Conservation (phyloP, 2,329 filamentous ascomycete species). For the Sporothrix brunneoviolacea region DNA sequence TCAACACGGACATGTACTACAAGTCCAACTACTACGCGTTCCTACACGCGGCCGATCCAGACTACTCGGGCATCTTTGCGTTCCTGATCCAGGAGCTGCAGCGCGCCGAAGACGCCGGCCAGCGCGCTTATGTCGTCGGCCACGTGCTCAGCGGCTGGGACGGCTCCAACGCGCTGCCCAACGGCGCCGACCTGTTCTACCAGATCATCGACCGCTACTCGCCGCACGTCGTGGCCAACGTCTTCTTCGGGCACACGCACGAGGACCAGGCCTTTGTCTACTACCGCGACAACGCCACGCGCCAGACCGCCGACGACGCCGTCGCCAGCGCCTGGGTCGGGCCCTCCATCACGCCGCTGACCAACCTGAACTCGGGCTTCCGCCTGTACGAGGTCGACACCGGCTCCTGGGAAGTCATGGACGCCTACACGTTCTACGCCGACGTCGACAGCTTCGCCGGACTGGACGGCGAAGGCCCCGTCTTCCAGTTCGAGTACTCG, state of each 20-base stretch:
- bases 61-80: constrained; percentile 45
- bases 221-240: constrained; percentile 43
- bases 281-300: constrained; percentile 44
- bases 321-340: constrained; percentile 48
- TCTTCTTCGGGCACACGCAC: constrained; percentile 55
- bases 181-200: constrained; percentile 37
- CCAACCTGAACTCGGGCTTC: constrained; percentile 47
- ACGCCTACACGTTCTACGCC: constrained; percentile 47
- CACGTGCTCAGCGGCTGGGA: constrained; percentile 49
- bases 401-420: constrained; percentile 47
- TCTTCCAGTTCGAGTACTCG: constrained; percentile 51
- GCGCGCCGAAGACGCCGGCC: constrained; percentile 42
- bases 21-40: constrained; percentile 52
- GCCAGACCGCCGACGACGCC: constrained; percentile 38
- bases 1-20: constrained; percentile 56
- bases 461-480: constrained; percentile 29
- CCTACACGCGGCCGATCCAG: constrained; percentile 40
- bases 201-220: constrained; percentile 48
- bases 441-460: constrained; percentile 41
- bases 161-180: constrained; percentile 43
- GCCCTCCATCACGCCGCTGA: constrained; percentile 42
- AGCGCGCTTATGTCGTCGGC: constrained; percentile 51
- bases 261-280: constrained; percentile 39
- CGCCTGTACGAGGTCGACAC: constrained; percentile 54
- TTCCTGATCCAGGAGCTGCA: constrained; percentile 50